Evolutionary conservation across 352 stramenopile genomes (phyloP).

Genomic region (Phytophthora syringae): DNA sequence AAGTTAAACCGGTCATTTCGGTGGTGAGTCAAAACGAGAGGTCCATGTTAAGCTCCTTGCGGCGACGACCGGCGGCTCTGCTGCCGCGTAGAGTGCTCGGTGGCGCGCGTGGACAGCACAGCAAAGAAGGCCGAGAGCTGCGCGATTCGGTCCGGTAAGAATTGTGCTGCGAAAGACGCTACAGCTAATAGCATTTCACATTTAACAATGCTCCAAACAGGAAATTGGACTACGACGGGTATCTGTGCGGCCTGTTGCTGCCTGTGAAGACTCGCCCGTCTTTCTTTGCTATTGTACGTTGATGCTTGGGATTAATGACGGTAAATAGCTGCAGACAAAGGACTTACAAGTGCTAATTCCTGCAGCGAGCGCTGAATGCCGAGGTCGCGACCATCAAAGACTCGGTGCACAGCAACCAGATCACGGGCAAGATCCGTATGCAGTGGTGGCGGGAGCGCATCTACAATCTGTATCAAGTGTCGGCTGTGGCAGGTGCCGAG

Average conservation of each 20-base stretch:
- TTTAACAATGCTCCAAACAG: conserved; percentile 31
- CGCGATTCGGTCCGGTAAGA: conserved; percentile 54
- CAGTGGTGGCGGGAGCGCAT: conserved; percentile 93
- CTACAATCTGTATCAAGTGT: conserved; percentile 64
- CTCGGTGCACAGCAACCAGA: conserved; percentile 81
- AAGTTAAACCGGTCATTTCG: conserved; percentile 18
- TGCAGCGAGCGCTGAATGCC: conserved; percentile 88
- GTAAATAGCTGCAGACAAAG: neutral
- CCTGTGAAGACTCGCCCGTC: conserved; percentile 63
- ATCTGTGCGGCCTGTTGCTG: conserved; percentile 75
- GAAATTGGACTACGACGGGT: conserved; percentile 89
- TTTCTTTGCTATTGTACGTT: conserved; percentile 84
- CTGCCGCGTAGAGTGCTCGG: conserved; percentile 15
- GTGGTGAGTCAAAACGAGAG: conserved; percentile 19
- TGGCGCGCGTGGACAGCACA: conserved; percentile 26
- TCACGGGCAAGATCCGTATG: conserved; percentile 90
- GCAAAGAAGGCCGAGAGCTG: conserved; percentile 35
- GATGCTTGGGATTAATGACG: neutral
- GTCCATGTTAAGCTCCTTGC: conserved; percentile 31
- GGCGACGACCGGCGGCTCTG: conserved; percentile 12
- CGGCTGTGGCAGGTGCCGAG: conserved; percentile 32
- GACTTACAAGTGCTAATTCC: neutral
- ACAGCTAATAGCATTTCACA: no score
- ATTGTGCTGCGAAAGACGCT: no score
- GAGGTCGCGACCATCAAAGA: conserved; percentile 93